Percentiles rank a stretch among this genome's conserved stretches.
These are phyloP conservation scores for Sistotremastrum suecicum DNA, from an alignment of 768 basidiomycete genomes.

Conservation along the genomic window DNA sequence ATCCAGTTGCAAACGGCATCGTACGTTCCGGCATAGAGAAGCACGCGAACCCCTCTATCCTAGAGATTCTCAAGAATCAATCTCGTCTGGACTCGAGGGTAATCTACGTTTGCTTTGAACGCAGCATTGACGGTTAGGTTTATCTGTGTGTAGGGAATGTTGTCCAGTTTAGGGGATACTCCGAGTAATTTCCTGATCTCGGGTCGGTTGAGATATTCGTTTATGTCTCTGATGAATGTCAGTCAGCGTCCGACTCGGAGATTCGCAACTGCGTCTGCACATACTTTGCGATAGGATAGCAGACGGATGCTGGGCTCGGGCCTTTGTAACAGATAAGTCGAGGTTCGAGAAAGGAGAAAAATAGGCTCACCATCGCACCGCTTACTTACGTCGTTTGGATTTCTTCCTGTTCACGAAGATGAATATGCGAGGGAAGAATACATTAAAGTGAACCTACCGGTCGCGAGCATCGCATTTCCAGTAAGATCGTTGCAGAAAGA, in stretches of 20 bases:
- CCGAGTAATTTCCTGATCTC: slow-evolving; percentile 43
- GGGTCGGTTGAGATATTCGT: slow-evolving; percentile 45
- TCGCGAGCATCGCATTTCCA: too few species aligned
- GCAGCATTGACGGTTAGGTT: slow-evolving; percentile 24
- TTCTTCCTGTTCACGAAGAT: too few species aligned
- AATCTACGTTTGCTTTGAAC: slow-evolving; percentile 35
- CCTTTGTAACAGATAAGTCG: slow-evolving; percentile 28
- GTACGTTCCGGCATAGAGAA: slow-evolving; percentile 18
- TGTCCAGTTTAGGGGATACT: slow-evolving; percentile 23
- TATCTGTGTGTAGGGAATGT: slow-evolving; percentile 25
- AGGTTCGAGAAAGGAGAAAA: too few species aligned
- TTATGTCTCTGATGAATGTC: slow-evolving; percentile 30
- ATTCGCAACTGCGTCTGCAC: slow-evolving; percentile 1
- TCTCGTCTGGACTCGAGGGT: slow-evolving; percentile 13
- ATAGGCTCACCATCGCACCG: too few species aligned
- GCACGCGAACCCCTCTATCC: slow-evolving; percentile 20
- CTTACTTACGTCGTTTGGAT: too few species aligned
- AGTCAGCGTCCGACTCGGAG: neutral
- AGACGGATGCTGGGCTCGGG: slow-evolving; percentile 30
- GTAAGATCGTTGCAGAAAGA: too few species aligned
- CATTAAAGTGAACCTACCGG: too few species aligned
- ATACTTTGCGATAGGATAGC: slow-evolving; percentile 43
- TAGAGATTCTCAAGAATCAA: slow-evolving; percentile 24
- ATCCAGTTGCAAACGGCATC: slow-evolving; percentile 13
- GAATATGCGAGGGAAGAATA: too few species aligned